Conservation (phyloP, 352 stramenopile genomes). For the Phytopythium delawarense region DNA sequence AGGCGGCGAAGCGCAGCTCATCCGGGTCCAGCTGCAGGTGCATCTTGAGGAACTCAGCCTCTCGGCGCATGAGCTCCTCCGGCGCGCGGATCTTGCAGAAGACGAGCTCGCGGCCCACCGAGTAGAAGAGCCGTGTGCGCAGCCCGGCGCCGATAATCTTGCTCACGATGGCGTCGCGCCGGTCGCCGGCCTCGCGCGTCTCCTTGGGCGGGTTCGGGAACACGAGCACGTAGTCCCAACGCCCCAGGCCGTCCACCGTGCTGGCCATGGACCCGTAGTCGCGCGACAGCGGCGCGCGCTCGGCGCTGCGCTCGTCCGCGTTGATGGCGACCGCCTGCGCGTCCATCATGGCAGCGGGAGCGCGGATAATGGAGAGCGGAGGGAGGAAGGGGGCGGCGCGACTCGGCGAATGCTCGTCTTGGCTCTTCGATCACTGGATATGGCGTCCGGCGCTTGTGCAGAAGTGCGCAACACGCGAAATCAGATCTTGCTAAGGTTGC, state of each 20-base stretch:
- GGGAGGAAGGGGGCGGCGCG: no score
- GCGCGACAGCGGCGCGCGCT: slow-evolving; percentile 23
- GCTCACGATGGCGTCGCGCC: slow-evolving; percentile 77
- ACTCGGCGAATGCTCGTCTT: not conserved
- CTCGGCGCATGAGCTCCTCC: slow-evolving; percentile 64
- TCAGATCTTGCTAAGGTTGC: not conserved
- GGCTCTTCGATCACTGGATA: not conserved
- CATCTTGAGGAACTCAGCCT: slow-evolving; percentile 70
- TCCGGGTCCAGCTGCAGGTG: slow-evolving; percentile 66
- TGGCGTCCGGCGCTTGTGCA: not conserved
- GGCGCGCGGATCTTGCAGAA: slow-evolving; percentile 82
- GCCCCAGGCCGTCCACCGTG: slow-evolving; percentile 19
- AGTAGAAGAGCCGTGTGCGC: slow-evolving; percentile 74
- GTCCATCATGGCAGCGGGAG: not conserved
- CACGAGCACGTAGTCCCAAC: slow-evolving; percentile 85
- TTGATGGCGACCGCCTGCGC: slow-evolving; percentile 4
- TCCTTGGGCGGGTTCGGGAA: slow-evolving; percentile 73
- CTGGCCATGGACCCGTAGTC: slow-evolving; percentile 43
- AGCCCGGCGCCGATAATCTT: slow-evolving; percentile 58
- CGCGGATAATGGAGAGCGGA: not conserved
- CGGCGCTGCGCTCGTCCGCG: not conserved
- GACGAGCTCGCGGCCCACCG: slow-evolving; percentile 54
- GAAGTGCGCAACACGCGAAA: not conserved
- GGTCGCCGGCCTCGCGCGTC: slow-evolving; percentile 51
- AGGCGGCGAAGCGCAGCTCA: slow-evolving; percentile 56